A percentile compares a stretch with the other conserved stretches of the same genome.
Conservation (phyloP, 2,329 filamentous ascomycete species). For the Trichoderma sp. region DNA sequence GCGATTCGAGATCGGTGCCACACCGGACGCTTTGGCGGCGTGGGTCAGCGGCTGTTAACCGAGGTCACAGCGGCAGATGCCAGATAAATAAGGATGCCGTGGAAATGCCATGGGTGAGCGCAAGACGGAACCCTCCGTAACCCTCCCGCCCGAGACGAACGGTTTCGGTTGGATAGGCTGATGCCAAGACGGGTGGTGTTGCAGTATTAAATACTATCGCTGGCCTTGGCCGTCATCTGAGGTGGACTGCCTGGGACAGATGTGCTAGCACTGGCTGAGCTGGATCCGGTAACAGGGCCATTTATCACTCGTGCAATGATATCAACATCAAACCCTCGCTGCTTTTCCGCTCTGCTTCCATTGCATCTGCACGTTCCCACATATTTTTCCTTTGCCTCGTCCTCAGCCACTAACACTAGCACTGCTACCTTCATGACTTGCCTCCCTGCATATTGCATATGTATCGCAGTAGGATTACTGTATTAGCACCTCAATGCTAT, state of each 20-base stretch:
- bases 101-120: background rate
- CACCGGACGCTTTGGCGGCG: background rate
- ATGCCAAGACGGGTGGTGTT: background rate
- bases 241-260: background rate
- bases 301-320: background rate
- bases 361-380: background rate
- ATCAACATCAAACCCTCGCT: background rate
- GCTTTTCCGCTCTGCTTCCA: background rate
- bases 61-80: slow-evolving; percentile 7
- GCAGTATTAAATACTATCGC: background rate
- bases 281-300: background rate
- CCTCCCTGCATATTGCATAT: background rate
- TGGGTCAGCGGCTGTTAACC: slow-evolving; percentile 3
- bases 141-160: background rate
- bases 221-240: background rate
- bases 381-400: background rate
- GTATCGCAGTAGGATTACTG: too few species aligned
- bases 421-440: background rate
- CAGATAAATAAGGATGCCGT: background rate
- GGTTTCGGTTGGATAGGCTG: background rate
- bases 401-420: background rate
- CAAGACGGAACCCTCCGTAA: background rate
- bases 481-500: background rate
- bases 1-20: background rate
- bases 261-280: background rate